Base-by-base conservation (phyloP, 805 yeast species). In the Nakazawaea siamensis region DNA sequence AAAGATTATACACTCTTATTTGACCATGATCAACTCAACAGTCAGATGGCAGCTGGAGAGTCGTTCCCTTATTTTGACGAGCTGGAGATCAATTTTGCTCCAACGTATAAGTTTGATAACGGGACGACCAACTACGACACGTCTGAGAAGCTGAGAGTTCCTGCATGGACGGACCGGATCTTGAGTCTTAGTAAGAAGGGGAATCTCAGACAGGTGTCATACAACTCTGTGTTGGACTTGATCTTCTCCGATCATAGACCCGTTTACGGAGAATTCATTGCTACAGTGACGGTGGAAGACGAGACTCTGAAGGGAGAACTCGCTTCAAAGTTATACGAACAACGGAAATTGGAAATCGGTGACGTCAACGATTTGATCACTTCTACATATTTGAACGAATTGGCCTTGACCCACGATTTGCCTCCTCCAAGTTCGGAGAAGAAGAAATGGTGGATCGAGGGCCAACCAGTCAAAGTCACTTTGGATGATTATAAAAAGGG, bases 101-200 rank as follows among this genome's bases (percentile, higher is more conserved):
- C 97, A 8, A 92, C 98, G 1, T 90, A 90, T 60, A 90, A 90
- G 52, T 90, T 75, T 56, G 95, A 90, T 53, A 80, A 81, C 42
- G 92, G 90, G 3, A 80, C 95, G 0, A 68, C 73, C 32, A 61
- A 55, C 14, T 92, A 88, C 52, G 97, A 90, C 54, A 68, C 94
- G 1, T 80, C 94, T 9, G 98, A 90, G 46, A 90, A 90, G 53
- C 90, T 80, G 43, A 69, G 98, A 47, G 78, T 84, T 4, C 98
- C 98, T 1, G 81, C 96, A 0, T 90, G 97, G 97, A 90, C 97
- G 0, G 98, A 90, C 55, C 66, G 98, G 49, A 77, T 90, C 21
- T 56, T 88, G 31, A 78, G 76, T 48, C 47, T 63, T 37, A 58
- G 68, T 3, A 77, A 82, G 12, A 67, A 70, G 24, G 59, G 60